These are phyloP conservation scores for Paraconiothyrium brasiliense DNA, from an alignment of 2,329 filamentous ascomycete genomes.

Conservation along the genomic window DNA sequence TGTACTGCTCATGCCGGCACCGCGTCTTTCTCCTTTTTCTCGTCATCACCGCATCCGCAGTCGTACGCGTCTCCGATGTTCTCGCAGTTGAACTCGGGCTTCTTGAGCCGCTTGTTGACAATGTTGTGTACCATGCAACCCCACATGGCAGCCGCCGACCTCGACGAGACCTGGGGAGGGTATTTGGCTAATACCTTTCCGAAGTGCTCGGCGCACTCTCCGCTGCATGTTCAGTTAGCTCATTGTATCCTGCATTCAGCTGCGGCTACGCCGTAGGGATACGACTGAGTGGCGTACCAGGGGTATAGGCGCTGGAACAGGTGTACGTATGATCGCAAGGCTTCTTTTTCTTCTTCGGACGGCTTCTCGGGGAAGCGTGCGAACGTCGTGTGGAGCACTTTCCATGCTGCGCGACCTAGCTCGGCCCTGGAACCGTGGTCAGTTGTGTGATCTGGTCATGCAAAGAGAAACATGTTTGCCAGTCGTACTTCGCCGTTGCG, in stretches of 20 bases:
- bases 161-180: conserved; percentile 70
- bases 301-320: conserved; percentile 72
- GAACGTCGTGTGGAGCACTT: conserved; percentile 73
- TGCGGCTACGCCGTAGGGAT: conserved; percentile 23
- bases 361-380: conserved; percentile 72
- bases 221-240: conserved; percentile 54
- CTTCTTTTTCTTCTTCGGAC: conserved; percentile 67
- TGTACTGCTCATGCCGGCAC: conserved; percentile 17
- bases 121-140: conserved; percentile 73
- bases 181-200: conserved; percentile 68
- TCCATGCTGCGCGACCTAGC: conserved; percentile 72
- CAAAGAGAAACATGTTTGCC: conserved; percentile 16
- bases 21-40: conserved; percentile 40
- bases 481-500: conserved; percentile 72
- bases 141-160: conserved; percentile 71
- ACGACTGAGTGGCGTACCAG: conserved; percentile 56
- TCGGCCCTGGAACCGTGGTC: conserved; percentile 60
- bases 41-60: conserved; percentile 70
- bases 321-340: conserved; percentile 68
- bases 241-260: conserved; percentile 27
- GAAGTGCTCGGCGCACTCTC: conserved; percentile 73
- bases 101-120: conserved; percentile 69
- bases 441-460: conserved; percentile 28
- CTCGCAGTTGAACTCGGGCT: conserved; percentile 69
- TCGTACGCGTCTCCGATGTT: conserved; percentile 74